Evolutionary conservation across 2,329 filamentous ascomycete species (phyloP), one percentile per base, ranked within the genome.

Genomic region (Alternaria sp.): DNA sequence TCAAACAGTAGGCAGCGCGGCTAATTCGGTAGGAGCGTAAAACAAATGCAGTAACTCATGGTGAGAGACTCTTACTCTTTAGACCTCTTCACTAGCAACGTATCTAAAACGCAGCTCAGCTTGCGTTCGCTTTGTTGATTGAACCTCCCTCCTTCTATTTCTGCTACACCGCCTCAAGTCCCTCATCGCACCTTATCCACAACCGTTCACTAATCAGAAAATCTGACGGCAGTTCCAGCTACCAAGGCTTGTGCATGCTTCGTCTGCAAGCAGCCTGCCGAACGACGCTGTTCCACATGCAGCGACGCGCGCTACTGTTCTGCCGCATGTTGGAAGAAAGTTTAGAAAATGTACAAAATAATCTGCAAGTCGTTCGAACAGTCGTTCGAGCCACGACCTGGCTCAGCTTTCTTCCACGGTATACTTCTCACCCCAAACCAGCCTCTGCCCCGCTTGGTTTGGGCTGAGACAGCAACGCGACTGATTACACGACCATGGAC

Each of bases 301-400:
- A n/a, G 23, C 1, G 37, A 53, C 4, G 39, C 40, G 14, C 40
- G 13, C 40, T 53, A 44, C 14, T 53, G 51, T 23, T 44, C 51
- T 14, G 29, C 23, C 8, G 23, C n/a, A 0, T 52, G 50, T 23
- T 21, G 34, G 10, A 36, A 14, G 10, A 26, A 44, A 11, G 39
- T 44, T 14, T 42, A 13, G 39, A 52, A 28, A 10, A 36, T 21
- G 21, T 39, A 52, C 39, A 42, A 44, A 39, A 36, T 44, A 21
- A 11, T 52, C 10, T 52, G 39, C 50, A 52, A 52, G 23, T 44
- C 39, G 28, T 52, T 52, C 39, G 39, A 17, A 17, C 28, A 13
- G 24, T 17, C 1, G 11, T 39, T 52, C 5, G 39, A 34, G 39
- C 39, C 37, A 2, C 50, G 39, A 39, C 50, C 28, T 6, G 39